Percentiles rank a stretch among this genome's conserved stretches.
phyloP scores from a whole-genome alignment of 2,329 filamentous ascomycete species.

The Neonectria ditissima region DNA sequence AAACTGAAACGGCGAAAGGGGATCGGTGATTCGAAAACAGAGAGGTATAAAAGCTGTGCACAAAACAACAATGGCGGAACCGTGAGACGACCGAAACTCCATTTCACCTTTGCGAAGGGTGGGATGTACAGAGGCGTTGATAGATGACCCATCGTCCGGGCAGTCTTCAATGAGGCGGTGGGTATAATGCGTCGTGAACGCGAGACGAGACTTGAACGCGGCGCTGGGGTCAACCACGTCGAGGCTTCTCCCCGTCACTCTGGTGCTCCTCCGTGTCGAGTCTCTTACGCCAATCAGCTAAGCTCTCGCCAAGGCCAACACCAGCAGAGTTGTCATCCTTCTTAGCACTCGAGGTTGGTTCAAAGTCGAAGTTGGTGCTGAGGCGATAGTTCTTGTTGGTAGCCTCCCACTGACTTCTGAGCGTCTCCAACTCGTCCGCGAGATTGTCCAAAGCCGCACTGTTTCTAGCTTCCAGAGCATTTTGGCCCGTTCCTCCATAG shows the following conservation, averaged over 20 bases:
- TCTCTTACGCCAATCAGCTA: constrained; percentile 84
- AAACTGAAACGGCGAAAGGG: constrained; percentile 28
- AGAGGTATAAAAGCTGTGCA: constrained; percentile 34
- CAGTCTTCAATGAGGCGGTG: constrained; percentile 42
- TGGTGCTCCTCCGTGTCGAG: constrained; percentile 68
- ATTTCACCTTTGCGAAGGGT: constrained; percentile 42
- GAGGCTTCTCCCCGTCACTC: constrained; percentile 45
- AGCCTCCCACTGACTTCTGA: constrained; percentile 93
- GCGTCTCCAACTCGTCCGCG: constrained; percentile 89
- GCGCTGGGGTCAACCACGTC: constrained; percentile 39
- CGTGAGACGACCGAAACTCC: constrained; percentile 43
- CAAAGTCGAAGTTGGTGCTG: constrained; percentile 90
- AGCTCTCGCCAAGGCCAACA: constrained; percentile 73
- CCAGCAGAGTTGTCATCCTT: constrained; percentile 55
- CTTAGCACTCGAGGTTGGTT: constrained; percentile 58
- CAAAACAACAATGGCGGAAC: constrained; percentile 33
- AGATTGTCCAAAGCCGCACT: constrained; percentile 86
- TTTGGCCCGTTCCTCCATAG: constrained; percentile 62
- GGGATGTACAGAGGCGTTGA: constrained; percentile 40
- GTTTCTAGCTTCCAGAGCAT: constrained; percentile 61
- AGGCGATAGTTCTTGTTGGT: constrained; percentile 95
- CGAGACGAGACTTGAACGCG: constrained; percentile 44
- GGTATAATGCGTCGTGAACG: constrained; percentile 51
- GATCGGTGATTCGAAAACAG: constrained; percentile 25
- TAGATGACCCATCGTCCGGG: constrained; percentile 32